Base-by-base conservation (phyloP, 371 early-diverging fungal genomes). In the Actinomucor elegans region DNA sequence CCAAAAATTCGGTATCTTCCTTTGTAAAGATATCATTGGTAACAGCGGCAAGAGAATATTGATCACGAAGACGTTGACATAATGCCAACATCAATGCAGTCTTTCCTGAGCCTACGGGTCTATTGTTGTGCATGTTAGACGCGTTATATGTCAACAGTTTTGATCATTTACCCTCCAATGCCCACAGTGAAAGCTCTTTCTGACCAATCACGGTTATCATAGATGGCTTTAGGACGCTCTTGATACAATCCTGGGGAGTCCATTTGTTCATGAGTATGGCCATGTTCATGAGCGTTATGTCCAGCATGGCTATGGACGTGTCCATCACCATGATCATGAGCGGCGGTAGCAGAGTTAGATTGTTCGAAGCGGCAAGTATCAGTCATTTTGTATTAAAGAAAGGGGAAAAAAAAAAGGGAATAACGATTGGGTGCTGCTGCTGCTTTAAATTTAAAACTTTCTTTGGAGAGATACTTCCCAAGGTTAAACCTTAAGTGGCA, bases 151-250 rank as follows among this genome's bases (percentile, higher is more conserved):
- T 43, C 9, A n/a, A 28, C 12, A 11, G 24, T 12, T 9, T 15
- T 12, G 15, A n/a, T 29, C 11, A 66, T 78, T 72, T 77, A 90
- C 84, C 96, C 94, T 47, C 94, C 95, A 71, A 96, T 93, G 47
- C 96, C 96, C 26, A 96, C 88, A 33, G 97, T 96, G 65, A 94
- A 96, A 0, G 94, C 88, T 23, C 97, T 81, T 69, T 96, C 96
- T 10, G 74, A 77, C 93, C 93, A 96, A 67, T 94, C 88, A 14
- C 97, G 81, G 36, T 81, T 79, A 0, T 73, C 61, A 65, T 86
- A 89, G 29, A 75, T 76, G 14, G 93, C 88, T 45, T 81, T 63
- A 6, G 86, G 81, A 14, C 95, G 80, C 49, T 91, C 90, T n/a
- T 78, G 73, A 78, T 81, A 96, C 33, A 75, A 73, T 20, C 97